phyloP scores from a whole-genome alignment of 441 rosid species.

The Sinapis alba region DNA sequence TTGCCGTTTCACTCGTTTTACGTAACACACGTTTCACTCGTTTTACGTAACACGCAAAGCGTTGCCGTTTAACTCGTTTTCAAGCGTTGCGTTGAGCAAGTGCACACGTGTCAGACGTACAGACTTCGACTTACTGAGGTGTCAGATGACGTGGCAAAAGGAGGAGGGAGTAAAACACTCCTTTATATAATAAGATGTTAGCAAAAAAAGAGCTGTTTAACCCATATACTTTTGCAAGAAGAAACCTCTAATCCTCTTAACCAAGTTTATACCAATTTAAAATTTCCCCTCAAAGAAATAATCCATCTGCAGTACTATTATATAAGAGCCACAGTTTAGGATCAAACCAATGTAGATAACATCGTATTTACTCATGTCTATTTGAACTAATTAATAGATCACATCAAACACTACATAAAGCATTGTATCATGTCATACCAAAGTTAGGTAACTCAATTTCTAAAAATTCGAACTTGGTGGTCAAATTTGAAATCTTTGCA shows the following conservation, averaged over 20 bases:
- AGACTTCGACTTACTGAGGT: too few relatives aligned
- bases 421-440: background rate
- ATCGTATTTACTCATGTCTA: background rate
- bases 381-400: background rate
- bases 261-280: background rate
- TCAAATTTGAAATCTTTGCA: background rate
- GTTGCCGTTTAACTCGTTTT: too few relatives aligned
- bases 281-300: background rate
- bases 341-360: background rate
- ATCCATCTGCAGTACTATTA: background rate
- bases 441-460: background rate
- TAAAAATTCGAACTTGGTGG: background rate
- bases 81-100: too few relatives aligned
- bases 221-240: too few relatives aligned
- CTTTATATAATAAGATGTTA: too few relatives aligned
- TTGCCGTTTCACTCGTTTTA: too few relatives aligned
- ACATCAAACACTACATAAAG: background rate
- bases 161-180: too few relatives aligned
- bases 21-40: too few relatives aligned
- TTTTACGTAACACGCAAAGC: too few relatives aligned
- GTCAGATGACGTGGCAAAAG: too few relatives aligned
- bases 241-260: background rate
- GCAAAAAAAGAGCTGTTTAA: too few relatives aligned
- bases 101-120: too few relatives aligned
- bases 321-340: background rate